phyloP scores from a whole-genome alignment of 495 filamentous ascomycete species.

The Patellaria atrata region DNA sequence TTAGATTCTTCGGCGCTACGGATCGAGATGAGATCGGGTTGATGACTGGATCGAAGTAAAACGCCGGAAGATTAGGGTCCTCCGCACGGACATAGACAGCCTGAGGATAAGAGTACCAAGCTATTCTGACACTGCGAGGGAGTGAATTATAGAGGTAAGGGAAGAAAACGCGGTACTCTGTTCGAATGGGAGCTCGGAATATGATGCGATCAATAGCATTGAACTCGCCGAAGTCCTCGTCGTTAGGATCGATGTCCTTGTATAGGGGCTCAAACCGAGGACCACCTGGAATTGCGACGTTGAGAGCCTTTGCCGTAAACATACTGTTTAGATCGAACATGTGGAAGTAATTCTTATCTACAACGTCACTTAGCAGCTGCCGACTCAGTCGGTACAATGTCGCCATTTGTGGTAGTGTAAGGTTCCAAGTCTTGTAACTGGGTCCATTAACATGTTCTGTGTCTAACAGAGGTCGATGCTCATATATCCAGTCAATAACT shows the following conservation, averaged over 20 bases:
- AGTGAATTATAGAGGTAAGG: conserved; percentile 95
- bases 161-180: conserved; percentile 88
- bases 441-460: conserved; percentile 91
- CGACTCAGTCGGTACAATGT: conserved; percentile 84
- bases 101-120: conserved; percentile 90
- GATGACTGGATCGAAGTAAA: conserved; percentile 95
- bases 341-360: conserved; percentile 95
- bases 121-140: conserved; percentile 82
- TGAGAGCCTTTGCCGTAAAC: conserved; percentile 90
- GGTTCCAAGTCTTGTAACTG: conserved; percentile 93
- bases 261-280: conserved; percentile 96
- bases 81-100: conserved; percentile 81
- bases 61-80: conserved; percentile 80
- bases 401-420: conserved; percentile 90
- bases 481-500: conserved; percentile 95
- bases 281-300: conserved; percentile 92
- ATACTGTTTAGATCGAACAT: conserved; percentile 96
- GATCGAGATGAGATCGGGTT: conserved; percentile 94
- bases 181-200: conserved; percentile 88
- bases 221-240: conserved; percentile 99
- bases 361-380: conserved; percentile 78
- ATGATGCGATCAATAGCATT: conserved; percentile 99
- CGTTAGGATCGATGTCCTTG: conserved; percentile 98
- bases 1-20: conserved; percentile 89
- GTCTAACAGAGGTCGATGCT: conserved; percentile 81